Percentiles rank a stretch among this genome's conserved stretches.
Evolutionary conservation across 2,329 filamentous ascomycete species (phyloP).

Genomic region (Cytospora schulzeri): DNA sequence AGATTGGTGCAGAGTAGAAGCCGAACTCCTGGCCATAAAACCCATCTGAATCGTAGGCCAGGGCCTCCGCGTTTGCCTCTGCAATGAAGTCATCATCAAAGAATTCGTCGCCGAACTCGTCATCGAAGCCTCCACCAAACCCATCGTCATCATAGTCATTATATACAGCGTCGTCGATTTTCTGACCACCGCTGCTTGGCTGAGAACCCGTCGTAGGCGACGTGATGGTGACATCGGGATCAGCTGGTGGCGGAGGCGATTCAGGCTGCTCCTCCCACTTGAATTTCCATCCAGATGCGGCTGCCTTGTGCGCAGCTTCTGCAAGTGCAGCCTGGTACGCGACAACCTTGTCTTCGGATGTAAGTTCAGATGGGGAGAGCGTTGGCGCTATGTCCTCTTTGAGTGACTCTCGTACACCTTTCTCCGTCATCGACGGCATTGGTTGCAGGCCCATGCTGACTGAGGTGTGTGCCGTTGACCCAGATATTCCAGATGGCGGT

Average conservation of each 20-base stretch:
- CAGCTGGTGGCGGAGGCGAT: conserved; percentile 45
- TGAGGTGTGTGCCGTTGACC: conserved; percentile 57
- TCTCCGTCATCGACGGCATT: conserved; percentile 28
- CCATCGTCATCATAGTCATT: conserved; percentile 64
- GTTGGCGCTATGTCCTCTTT: conserved; percentile 25
- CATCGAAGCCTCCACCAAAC: conserved; percentile 21
- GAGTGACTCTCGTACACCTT: conserved; percentile 18
- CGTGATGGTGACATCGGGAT: conserved; percentile 39
- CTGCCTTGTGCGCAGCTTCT: conserved; percentile 76
- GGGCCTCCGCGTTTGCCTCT: conserved; percentile 88
- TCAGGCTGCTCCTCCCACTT: conserved; percentile 64
- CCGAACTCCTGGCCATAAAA: conserved; percentile 97
- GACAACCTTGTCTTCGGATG: conserved; percentile 45
- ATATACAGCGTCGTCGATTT: conserved; percentile 39
- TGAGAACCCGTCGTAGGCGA: conserved; percentile 37
- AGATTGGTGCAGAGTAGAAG: conserved; percentile 73
- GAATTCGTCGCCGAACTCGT: conserved; percentile 59
- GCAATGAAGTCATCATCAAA: conserved; percentile 92
- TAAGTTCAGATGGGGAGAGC: conserved; percentile 27
- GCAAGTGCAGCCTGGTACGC: conserved; percentile 85
- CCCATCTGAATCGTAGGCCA: conserved; percentile 89
- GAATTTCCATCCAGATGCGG: conserved; percentile 58
- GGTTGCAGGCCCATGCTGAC: conserved; percentile 41
- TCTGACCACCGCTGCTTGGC: conserved; percentile 35
- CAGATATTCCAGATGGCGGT: conserved; percentile 50